phyloP scores from a whole-genome alignment of 2,329 filamentous ascomycete genomes.

The Alternaria angustiovoidea region DNA sequence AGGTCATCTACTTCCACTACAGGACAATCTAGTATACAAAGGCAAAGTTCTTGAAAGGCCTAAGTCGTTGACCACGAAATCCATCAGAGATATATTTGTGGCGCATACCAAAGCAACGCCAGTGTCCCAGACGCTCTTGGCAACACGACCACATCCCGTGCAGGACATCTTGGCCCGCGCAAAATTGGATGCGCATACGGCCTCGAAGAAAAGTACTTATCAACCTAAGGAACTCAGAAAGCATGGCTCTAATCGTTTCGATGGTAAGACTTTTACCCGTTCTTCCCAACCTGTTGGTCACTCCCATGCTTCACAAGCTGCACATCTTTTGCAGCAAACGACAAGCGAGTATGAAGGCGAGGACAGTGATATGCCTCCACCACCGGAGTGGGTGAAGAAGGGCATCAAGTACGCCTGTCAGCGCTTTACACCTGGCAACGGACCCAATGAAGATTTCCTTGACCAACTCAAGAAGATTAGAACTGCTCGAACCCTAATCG shows the following conservation, averaged over 20 bases:
- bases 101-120: conserved; percentile 10
- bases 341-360: conserved; percentile 79
- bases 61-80: conserved; percentile 29
- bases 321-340: conserved; percentile 68
- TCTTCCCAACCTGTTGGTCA: conserved; percentile 21
- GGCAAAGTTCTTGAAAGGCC: conserved; percentile 56
- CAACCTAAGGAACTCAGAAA: conserved; percentile 23
- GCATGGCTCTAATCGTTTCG: conserved; percentile 42
- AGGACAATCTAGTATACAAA: conserved; percentile 61
- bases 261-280: conserved; percentile 42
- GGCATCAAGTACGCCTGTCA: conserved; percentile 79
- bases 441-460: conserved; percentile 80
- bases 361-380: conserved; percentile 63
- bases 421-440: conserved; percentile 72
- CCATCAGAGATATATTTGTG: conserved; percentile 27
- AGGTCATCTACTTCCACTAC: conserved; percentile 55
- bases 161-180: conserved; percentile 62
- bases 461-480: conserved; percentile 77
- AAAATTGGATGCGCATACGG: conserved; percentile 55
- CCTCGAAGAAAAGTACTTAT: conserved; percentile 21
- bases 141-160: conserved; percentile 28
- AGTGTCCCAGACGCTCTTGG: conserved; percentile 29
- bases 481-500: conserved; percentile 71
- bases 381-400: conserved; percentile 74
- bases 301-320: conserved; percentile 28